Base-by-base conservation (phyloP, 1,139 yeast genomes). In the Meyerozyma guilliermondii region DNA sequence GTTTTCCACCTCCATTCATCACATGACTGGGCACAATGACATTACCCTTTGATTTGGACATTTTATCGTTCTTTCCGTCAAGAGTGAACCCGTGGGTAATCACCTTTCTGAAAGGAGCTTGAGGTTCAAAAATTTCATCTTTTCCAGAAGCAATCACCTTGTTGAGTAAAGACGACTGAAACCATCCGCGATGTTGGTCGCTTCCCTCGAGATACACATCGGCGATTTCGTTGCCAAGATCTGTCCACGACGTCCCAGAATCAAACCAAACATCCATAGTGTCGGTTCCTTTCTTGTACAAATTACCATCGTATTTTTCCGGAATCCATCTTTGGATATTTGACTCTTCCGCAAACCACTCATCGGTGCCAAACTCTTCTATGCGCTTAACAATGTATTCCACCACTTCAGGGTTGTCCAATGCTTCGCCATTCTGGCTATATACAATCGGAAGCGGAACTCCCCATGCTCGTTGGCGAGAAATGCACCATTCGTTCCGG, bases 191-290 rank as follows among this genome's bases (percentile, higher is more conserved):
- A 58, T 94, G 98, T 61, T 92, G 99, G 59, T 92, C 99, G 29
- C 92, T 80, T 1, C 99, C 99, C 66, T 92, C 99, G 17, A 91
- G 63, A 57, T 88, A 91, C 13, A 87, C 75, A 58, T 91, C 95
- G 0, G 95, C 87, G 7, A 83, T 60, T 8, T 63, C 70, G 20
- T 68, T 59, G 29, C 64, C 68, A 27, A 88, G 68, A 37, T 80
- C 78, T 6, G 83, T 78, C 98, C 98, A 92, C 29, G 95, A 83
- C 1, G 95, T 81, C 0, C 99, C 99, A 34, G 96, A 87, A 60
- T 92, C 99, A 66, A 92, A 91, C 99, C 99, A 92, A 8, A 92
- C 98, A 63, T 92, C 99, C 91, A 92, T 86, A 0, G 98, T 92
- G 53, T 94, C 98, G 41, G 71, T 76, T 1, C 96, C 92, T 53